phyloP scores from a whole-genome alignment of 2,329 filamentous ascomycete genomes.

The Escovopsis sp. region DNA sequence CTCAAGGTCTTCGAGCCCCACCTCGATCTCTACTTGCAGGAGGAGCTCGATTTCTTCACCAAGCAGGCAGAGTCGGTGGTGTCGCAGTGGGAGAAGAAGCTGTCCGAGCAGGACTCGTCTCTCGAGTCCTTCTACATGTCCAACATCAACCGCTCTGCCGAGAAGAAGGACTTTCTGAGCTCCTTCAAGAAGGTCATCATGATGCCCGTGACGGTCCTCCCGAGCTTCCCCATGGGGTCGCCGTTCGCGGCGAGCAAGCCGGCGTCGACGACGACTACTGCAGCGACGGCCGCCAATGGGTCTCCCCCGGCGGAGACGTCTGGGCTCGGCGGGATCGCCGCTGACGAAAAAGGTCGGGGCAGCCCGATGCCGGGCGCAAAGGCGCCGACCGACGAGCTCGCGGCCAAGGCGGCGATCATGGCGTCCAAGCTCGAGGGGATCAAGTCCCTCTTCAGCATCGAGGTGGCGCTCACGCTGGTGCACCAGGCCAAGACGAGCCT shows the following conservation, averaged over 20 bases:
- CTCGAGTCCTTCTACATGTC: conserved; percentile 93
- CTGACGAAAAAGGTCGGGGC: conserved; percentile 19
- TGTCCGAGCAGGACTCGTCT: conserved; percentile 79
- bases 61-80: conserved; percentile 65
- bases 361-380: conserved; percentile 35
- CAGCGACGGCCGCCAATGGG: no score
- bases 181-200: conserved; percentile 98
- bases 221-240: conserved; percentile 47
- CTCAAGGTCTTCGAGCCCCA: conserved; percentile 75
- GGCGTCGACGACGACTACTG: conserved; percentile 10
- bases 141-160: conserved; percentile 83
- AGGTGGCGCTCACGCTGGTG: conserved; percentile 79
- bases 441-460: conserved; percentile 87
- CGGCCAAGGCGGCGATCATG: conserved; percentile 96
- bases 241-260: conserved; percentile 37
- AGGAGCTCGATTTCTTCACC: conserved; percentile 79
- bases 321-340: conserved; percentile 17
- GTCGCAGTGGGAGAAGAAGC: conserved; percentile 74
- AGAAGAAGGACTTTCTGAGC: conserved; percentile 89
- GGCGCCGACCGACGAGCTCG: conserved; percentile 77
- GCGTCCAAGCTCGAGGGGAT: conserved; percentile 89
- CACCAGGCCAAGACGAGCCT: conserved; percentile 79
- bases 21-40: conserved; percentile 81
- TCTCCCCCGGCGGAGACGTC: conserved; percentile 29
- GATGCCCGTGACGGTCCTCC: conserved; percentile 90